Percentiles rank a stretch among this genome's conserved stretches.
These are phyloP conservation scores for Anisogramma anomala DNA, from an alignment of 2,329 filamentous ascomycete genomes.

Conservation along the genomic window DNA sequence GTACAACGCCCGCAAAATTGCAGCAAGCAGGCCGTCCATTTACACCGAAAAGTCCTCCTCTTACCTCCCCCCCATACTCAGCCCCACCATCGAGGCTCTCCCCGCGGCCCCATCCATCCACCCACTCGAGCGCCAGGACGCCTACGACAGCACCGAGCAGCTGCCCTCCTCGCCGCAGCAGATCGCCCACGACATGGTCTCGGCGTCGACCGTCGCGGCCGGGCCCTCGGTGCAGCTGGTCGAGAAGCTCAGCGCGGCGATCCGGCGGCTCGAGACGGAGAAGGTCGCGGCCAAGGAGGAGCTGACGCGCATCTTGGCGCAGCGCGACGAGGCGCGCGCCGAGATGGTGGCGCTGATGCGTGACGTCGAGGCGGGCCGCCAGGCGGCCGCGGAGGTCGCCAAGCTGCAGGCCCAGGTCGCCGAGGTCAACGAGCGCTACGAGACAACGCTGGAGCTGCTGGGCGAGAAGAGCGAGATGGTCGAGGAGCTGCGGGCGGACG, in stretches of 20 bases:
- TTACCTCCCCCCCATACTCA: conserved; percentile 27
- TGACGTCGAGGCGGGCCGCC: conserved; percentile 62
- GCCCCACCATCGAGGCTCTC: conserved; percentile 36
- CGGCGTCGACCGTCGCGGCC: conserved; percentile 77
- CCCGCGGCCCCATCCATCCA: conserved; percentile 30
- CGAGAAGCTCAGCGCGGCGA: conserved; percentile 87
- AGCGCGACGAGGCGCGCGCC: conserved; percentile 81
- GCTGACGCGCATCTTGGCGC: conserved; percentile 62
- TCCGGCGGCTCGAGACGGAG: conserved; percentile 81
- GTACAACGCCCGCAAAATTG: conserved; percentile 28
- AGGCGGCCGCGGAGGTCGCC: conserved; percentile 46
- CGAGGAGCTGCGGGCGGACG: conserved; percentile 79
- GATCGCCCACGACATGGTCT: conserved; percentile 72
- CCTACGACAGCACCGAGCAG: conserved; percentile 40
- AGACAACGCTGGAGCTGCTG: conserved; percentile 85
- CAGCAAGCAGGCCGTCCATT: conserved; percentile 29
- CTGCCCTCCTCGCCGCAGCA: conserved; percentile 51
- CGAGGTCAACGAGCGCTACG: conserved; percentile 65
- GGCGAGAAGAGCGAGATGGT: conserved; percentile 95
- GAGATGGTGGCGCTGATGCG: conserved; percentile 88
- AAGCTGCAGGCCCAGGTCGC: conserved; percentile 57
- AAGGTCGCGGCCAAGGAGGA: conserved; percentile 85
- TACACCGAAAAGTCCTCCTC: conserved; percentile 28
- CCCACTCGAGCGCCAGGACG: conserved; percentile 35
- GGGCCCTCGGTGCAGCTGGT: conserved; percentile 92